phyloP scores from a whole-genome alignment of 305 asterid species.

The Plantago rigida region DNA sequence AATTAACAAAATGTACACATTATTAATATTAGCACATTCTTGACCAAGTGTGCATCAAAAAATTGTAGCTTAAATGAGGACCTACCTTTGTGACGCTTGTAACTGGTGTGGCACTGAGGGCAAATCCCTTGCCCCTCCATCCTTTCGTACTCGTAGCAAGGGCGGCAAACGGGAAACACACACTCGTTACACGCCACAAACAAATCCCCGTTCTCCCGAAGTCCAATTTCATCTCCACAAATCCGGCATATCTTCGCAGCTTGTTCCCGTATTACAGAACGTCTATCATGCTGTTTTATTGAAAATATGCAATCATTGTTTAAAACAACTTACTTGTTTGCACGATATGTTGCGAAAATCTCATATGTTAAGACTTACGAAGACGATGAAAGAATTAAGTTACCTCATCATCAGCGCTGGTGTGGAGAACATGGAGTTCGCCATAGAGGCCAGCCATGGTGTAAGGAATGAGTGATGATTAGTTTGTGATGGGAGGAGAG shows the following conservation, averaged over 20 bases:
- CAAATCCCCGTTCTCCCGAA: conserved; percentile 39
- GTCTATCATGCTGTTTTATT: conserved; percentile 3
- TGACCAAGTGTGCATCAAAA: no score
- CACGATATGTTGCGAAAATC: no score
- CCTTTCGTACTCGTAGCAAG: conserved; percentile 68
- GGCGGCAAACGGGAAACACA: conserved; percentile 62
- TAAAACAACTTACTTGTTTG: no score
- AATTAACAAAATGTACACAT: not conserved
- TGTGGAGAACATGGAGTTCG: conserved; percentile 37
- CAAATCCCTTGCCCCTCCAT: conserved; percentile 60
- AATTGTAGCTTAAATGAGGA: no score
- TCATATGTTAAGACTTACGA: not conserved
- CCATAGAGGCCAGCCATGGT: conserved; percentile 44
- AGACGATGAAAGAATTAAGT: not conserved
- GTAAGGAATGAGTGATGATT: conserved; percentile 23
- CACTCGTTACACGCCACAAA: conserved; percentile 60
- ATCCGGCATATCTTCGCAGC: conserved; percentile 40
- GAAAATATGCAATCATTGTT: no score
- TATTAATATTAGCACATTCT: no score
- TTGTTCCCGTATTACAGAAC: conserved; percentile 23
- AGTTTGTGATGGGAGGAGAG: conserved; percentile 13
- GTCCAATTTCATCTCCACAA: conserved; percentile 57
- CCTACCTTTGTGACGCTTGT: conserved; percentile 61
- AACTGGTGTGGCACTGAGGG: conserved; percentile 62
- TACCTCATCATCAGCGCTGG: conserved; percentile 35